Evolutionary conservation across 305 asterid genomes (phyloP), one percentile per base, ranked within the genome.

Genomic region (Coffea humblotiana): DNA sequence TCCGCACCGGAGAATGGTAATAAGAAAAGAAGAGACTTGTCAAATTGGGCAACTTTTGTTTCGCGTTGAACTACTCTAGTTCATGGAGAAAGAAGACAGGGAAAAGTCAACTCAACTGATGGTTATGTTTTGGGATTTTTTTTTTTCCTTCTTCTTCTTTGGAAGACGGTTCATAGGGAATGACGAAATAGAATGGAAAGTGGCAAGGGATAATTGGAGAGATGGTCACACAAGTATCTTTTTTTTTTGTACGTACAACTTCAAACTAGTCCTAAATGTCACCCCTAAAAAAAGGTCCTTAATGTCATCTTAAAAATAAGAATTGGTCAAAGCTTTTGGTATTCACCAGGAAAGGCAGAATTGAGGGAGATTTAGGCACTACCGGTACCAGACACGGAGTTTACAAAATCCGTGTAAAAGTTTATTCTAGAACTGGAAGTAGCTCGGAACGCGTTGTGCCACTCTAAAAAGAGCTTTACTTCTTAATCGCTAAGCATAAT

Each of bases 41-140:
- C 84, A 83, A 83, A 51, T 15, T 32, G 73, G 32, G 32, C 32
- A 1, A 29, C 32, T 29, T 29, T 29, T 29, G 32, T 29, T 29
- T 29, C 32, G 71, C n/a, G 71, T 79, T 79, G 76, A 83, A 83
- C 86, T 13, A 51, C 77, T 27, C 58, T 64, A n/a, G 78, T 60
- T 27, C 25, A 40, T 6, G 29, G 47, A 47, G 79, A 64, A 63
- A 71, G 23, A 32, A 49, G 60, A 45, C 45, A 32, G 16, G 77
- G 48, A 27, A 68, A 72, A 84, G 84, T 83, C 86, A 80, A 80
- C 74, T 83, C 86, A 80, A 80, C 74, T 66, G 66, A 47, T 48
- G 72, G 51, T 69, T 51, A 72, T 47, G 23, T 18, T 65, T 27
- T 10, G 18, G 9, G 32, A 29, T 29, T 29, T 29, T 29, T 29